Evolutionary conservation across 352 stramenopile species (phyloP), one percentile per base, ranked within the genome.

Genomic region (Phytophthora brassicae): DNA sequence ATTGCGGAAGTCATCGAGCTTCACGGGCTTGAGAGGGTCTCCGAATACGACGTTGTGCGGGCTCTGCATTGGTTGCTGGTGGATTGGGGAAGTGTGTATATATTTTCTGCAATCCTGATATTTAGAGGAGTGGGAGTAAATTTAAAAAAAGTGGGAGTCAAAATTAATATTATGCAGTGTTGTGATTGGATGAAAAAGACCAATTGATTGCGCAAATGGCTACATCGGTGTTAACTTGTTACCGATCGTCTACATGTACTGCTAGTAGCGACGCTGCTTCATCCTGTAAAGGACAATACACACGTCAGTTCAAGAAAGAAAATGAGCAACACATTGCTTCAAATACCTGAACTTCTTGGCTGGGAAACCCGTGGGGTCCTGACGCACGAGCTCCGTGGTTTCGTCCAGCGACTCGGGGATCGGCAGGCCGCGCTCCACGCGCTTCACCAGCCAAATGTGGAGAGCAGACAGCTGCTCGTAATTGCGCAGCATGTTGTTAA

Each of bases 1-100:
- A 74, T 94, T 95, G 64, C 86, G 86, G 56, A 93, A 94, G 73
- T 95, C 84, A 49, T 92, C 84, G 12, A 95, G 77, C 54, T 89
- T 85, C 54, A 95, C 82, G 35, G 84, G 82, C 64, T 85, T 84
- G 23, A 77, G 62, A 35, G 81, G 75, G 51, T 92, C 81, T 52
- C 66, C 68, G 62, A 90, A 89, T 47, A 90, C 74, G 45, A 89
- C 56, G 57, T 74, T 58, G 64, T 88, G 77, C 26, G 79, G 77
- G 70, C 75, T 86, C 58, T 90, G 77, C 66, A 85, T 87, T 35
- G 14, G 24, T 20, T 20, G 16, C 24, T 49, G n/a, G n/a, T n/a
- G n/a, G n/a, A n/a, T n/a, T n/a, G n/a, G n/a, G n/a, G n/a, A n/a
- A n/a, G n/a, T n/a, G n/a, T n/a, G n/a, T n/a, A n/a, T n/a, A n/a